Conservation (phyloP, 1,284 basidiomycete species). For the Ustilago tritici region DNA sequence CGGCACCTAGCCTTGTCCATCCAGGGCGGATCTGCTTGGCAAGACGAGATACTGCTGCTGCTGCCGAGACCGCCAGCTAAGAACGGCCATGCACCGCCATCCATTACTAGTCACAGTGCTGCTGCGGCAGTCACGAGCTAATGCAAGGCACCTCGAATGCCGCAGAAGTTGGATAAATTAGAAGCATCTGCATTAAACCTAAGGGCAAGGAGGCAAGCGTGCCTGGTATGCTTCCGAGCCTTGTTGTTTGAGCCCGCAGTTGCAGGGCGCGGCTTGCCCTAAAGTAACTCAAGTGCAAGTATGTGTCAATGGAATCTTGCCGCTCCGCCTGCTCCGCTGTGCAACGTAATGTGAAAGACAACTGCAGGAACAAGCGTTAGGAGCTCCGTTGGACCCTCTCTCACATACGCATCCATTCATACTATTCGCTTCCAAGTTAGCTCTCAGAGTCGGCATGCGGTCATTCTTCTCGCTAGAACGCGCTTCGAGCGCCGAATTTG, state of each 20-base stretch:
- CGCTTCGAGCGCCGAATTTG: neutral
- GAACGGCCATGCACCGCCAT: neutral
- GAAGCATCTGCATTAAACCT: neutral
- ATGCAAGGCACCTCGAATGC: too few relatives aligned
- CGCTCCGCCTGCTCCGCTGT: too few relatives aligned
- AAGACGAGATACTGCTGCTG: too few relatives aligned
- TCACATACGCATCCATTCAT: neutral
- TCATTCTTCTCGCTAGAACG: neutral
- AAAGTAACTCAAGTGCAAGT: too few relatives aligned
- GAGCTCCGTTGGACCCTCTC: conserved; percentile 2
- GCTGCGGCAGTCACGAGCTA: neutral
- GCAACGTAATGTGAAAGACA: too few relatives aligned
- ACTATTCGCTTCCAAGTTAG: neutral
- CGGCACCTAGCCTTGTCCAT: neutral
- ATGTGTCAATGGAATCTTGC: neutral
- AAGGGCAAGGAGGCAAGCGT: neutral
- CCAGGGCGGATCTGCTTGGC: too few relatives aligned
- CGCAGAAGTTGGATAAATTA: too few relatives aligned
- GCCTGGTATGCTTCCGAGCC: conserved; percentile 3
- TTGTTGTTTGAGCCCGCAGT: conserved; percentile 1
- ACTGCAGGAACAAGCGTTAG: neutral
- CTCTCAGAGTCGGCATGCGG: neutral
- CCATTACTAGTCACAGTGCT: neutral
- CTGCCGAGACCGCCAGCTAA: neutral
- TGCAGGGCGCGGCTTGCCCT: neutral